A percentile compares a stretch with the other conserved stretches of the same genome.
These are phyloP conservation scores for Vachellia collinsii DNA, from an alignment of 306 rosid genomes.

Conservation along the genomic window DNA sequence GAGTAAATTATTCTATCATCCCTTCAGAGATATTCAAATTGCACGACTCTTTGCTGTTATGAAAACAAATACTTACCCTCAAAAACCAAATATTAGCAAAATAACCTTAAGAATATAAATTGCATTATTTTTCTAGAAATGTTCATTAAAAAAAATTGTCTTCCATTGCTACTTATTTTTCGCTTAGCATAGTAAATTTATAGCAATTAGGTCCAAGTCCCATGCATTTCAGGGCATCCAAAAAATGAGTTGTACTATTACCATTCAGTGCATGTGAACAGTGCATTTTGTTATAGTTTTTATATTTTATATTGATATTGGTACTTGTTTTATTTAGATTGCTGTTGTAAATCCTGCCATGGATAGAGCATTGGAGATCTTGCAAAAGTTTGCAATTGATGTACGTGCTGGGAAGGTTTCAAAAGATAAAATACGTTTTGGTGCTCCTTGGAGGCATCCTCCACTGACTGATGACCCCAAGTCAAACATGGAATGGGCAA, in stretches of 20 bases:
- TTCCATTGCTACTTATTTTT: background rate
- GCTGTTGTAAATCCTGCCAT: conserved; percentile 88
- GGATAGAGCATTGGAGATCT: conserved; percentile 77
- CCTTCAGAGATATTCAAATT: background rate
- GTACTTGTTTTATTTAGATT: conserved; percentile 38
- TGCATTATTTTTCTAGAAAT: background rate
- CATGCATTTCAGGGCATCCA: background rate
- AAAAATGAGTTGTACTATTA: background rate
- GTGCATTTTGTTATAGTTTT: no score
- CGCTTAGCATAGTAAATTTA: background rate
- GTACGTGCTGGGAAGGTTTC: conserved; percentile 64
- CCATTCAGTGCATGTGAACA: no score
- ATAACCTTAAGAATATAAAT: background rate
- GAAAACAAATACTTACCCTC: background rate
- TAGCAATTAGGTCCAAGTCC: background rate
- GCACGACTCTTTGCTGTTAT: background rate
- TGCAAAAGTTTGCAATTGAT: conserved; percentile 77
- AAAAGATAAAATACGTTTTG: conserved; percentile 80
- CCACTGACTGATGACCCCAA: conserved; percentile 65
- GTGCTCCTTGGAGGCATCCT: conserved; percentile 99
- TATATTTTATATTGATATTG: no score
- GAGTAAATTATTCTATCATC: background rate
- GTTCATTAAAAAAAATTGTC: background rate
- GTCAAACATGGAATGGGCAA: conserved; percentile 74
- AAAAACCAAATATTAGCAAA: background rate